Base-by-base conservation (phyloP, 1,284 basidiomycete genomes). In the Kalmanozyma brasiliensis region DNA sequence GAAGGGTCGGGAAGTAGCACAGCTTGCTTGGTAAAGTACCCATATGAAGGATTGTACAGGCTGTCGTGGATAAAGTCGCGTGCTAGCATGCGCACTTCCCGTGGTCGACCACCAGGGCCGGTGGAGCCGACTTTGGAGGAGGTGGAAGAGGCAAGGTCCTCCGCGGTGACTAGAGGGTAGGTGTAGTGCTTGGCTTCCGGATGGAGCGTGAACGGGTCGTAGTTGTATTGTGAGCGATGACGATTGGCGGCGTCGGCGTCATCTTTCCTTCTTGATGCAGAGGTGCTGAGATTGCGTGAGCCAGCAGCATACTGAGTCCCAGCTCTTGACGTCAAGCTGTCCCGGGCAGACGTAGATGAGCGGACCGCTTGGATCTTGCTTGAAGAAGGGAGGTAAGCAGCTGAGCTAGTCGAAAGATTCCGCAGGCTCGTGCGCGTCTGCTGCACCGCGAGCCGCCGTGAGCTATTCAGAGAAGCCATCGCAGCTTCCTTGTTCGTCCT, bases 11-110 rank as follows among this genome's bases (percentile, higher is more conserved):
- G 79, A 0, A 81, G 65, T 6, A 81, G 47, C n/a, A 76, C 78
- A 2, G 79, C 79, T 26, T 80, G 79, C 41, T 77, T 67, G 19
- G 60, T 62, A 81, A 99, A 98, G 84, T 99, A 99, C 34, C 96
- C 96, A 79, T 99, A 98, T 81, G 93, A 84, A 3, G 94, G 94
- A 79, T 99, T 98, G 85, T 98, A 99, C 38, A 99, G 84, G 17
- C 91, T 90, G 82, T 99, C 96, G 78, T 98, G 92, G 71, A 99
- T 94, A 82, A 92, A 99, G 84, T 99, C 95, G 62, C 96, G 87
- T 42, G 91, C 89, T 32, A 98, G 89, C 92, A 98, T 96, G 82
- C 92, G 92, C 45, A 94, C 93, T 49, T 87, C 85, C 19, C 85
- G 87, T 3, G 94, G 95, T 14, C 78, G 52, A 1, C 65, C 65